A percentile compares a stretch with the other conserved stretches of the same genome.
Evolutionary conservation across 2,329 filamentous ascomycete species (phyloP).

Genomic region (Cercospora sp.): DNA sequence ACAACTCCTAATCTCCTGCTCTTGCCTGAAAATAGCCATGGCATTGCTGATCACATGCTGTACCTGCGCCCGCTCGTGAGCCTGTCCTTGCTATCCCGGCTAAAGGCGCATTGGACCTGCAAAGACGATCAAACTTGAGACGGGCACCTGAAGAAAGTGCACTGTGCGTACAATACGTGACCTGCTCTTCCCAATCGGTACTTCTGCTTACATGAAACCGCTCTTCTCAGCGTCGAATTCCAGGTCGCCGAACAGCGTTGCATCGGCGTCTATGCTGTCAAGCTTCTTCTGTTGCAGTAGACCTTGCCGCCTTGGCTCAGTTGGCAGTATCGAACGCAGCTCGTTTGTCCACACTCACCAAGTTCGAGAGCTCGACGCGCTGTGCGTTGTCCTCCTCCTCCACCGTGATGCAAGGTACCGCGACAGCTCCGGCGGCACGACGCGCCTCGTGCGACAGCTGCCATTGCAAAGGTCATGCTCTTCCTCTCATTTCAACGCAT

Average conservation of each 20-base stretch:
- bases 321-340: conserved; percentile 22
- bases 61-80: conserved; percentile 26
- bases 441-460: conserved; percentile 23
- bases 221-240: background rate
- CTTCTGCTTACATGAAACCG: conserved; percentile 12
- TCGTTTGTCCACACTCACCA: conserved; percentile 28
- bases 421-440: conserved; percentile 17
- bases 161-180: background rate
- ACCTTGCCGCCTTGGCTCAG: background rate
- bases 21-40: conserved; percentile 19
- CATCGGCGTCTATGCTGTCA: conserved; percentile 16
- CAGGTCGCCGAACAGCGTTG: conserved; percentile 14
- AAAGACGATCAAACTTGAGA: conserved; percentile 19
- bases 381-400: conserved; percentile 21
- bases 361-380: conserved; percentile 1
- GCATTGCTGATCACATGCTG: conserved; percentile 28
- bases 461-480: conserved; percentile 18
- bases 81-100: conserved; percentile 27
- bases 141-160: conserved; percentile 10
- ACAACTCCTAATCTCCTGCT: background rate
- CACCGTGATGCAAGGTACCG: conserved; percentile 29
- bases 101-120: conserved; percentile 23
- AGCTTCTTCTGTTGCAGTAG: conserved; percentile 6
- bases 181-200: conserved; percentile 15
- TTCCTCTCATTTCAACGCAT: conserved; percentile 22